phyloP scores from a whole-genome alignment of 495 filamentous ascomycete species.

The Penicillium mononematosum region DNA sequence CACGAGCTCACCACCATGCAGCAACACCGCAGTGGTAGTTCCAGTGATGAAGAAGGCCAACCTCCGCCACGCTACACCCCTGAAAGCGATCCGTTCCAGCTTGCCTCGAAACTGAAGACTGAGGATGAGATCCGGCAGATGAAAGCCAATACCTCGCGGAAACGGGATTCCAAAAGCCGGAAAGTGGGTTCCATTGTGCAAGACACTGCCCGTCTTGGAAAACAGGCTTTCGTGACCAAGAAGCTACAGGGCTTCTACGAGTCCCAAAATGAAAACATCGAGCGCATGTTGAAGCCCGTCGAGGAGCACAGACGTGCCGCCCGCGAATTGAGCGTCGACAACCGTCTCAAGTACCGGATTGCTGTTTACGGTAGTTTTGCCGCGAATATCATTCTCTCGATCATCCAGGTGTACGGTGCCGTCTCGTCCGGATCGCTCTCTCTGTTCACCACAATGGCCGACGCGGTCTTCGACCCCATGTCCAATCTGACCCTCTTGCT shows the following conservation, averaged over 20 bases:
- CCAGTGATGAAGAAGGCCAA: constrained; percentile 65
- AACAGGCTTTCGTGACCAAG: constrained; percentile 46
- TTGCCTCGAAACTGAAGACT: constrained; percentile 77
- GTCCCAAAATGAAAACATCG: constrained; percentile 88
- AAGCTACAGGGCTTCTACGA: constrained; percentile 85
- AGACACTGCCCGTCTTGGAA: constrained; percentile 20
- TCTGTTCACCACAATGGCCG: constrained; percentile 96
- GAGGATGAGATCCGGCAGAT: constrained; percentile 75
- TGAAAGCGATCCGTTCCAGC: constrained; percentile 76
- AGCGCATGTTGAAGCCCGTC: constrained; percentile 86
- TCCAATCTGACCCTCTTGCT: constrained; percentile 88
- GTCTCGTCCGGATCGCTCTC: constrained; percentile 83
- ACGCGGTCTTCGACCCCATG: constrained; percentile 92
- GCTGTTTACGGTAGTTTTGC: constrained; percentile 87
- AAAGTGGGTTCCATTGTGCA: constrained; percentile 19
- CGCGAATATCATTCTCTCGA: constrained; percentile 76
- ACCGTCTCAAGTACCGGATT: constrained; percentile 81
- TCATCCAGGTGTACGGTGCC: constrained; percentile 86
- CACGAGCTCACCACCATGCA: constrained; percentile 19
- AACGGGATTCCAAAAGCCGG: constrained; percentile 57
- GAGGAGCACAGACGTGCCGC: constrained; percentile 84
- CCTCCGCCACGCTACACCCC: constrained; percentile 56
- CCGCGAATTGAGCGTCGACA: constrained; percentile 73
- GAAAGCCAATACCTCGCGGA: constrained; percentile 77
- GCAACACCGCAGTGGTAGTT: constrained; percentile 31